Evolutionary conservation across 495 filamentous ascomycete species (phyloP).

Genomic region (Penicillium bovifimosum): DNA sequence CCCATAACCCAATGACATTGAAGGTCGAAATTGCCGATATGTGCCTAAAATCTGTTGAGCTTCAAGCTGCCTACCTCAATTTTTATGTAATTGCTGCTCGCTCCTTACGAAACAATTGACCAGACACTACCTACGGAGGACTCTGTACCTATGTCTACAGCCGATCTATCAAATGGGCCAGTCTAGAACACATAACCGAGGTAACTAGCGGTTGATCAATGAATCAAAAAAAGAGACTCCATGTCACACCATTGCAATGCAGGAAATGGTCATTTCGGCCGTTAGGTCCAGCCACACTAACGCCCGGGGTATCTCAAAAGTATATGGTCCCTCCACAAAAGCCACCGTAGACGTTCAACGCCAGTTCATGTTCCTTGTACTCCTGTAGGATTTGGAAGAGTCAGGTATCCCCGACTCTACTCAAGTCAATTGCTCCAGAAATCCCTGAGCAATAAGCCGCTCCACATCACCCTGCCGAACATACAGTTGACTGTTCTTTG

Average conservation of each 20-base stretch:
- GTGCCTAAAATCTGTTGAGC: background rate
- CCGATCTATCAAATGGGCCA: background rate
- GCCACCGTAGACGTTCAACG: constrained; percentile 11
- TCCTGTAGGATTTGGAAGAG: background rate
- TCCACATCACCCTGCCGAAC: constrained; percentile 97
- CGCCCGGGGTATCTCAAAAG: constrained; percentile 9
- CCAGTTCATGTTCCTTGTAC: constrained; percentile 3
- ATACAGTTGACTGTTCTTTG: constrained; percentile 97
- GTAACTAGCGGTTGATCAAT: background rate
- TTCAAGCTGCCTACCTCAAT: background rate
- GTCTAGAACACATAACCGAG: background rate
- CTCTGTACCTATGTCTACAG: background rate
- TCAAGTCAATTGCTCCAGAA: constrained; percentile 87
- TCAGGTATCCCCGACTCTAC: background rate
- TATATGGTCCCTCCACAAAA: constrained; percentile 1
- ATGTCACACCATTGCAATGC: background rate
- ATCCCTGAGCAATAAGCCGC: constrained; percentile 91
- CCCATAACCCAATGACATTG: background rate
- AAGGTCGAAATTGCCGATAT: background rate
- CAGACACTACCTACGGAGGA: too few species aligned
- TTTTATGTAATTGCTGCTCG: background rate
- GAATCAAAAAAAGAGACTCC: background rate
- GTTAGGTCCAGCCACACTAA: constrained; percentile 3
- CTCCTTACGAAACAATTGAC: background rate
- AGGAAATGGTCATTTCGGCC: constrained; percentile 3